These are phyloP conservation scores for Talaromyces sp. DNA, from an alignment of 2,329 filamentous ascomycete genomes.

Conservation along the genomic window DNA sequence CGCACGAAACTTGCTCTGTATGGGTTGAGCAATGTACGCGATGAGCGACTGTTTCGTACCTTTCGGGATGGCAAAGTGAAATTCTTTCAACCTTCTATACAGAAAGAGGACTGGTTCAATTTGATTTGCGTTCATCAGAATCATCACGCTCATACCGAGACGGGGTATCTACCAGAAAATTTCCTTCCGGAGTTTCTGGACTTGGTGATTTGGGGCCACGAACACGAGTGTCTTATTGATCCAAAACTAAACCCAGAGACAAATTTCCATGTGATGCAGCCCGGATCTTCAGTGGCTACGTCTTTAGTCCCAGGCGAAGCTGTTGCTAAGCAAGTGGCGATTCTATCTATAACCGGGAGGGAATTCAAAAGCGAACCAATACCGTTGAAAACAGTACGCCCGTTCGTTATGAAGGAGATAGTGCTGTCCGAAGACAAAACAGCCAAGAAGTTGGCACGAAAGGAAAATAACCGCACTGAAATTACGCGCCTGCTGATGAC, in stretches of 20 bases:
- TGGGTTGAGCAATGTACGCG: constrained; percentile 90
- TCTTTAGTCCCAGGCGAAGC: constrained; percentile 87
- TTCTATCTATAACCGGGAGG: constrained; percentile 76
- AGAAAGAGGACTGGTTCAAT: constrained; percentile 92
- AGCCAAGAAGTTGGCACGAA: constrained; percentile 71
- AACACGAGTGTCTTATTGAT: constrained; percentile 92
- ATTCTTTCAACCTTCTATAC: constrained; percentile 77
- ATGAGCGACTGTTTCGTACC: constrained; percentile 89
- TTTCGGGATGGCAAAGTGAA: constrained; percentile 91
- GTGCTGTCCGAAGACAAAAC: constrained; percentile 67
- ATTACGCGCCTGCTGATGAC: constrained; percentile 70
- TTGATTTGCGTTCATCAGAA: constrained; percentile 94
- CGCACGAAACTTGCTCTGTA: constrained; percentile 88
- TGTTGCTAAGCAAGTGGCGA: constrained; percentile 81
- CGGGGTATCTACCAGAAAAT: constrained; percentile 88
- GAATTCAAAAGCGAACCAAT: constrained; percentile 76
- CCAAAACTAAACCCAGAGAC: constrained; percentile 78
- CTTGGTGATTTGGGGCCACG: constrained; percentile 92
- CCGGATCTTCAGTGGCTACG: constrained; percentile 91
- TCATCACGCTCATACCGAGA: constrained; percentile 84
- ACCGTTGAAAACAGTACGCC: constrained; percentile 79
- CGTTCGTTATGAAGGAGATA: constrained; percentile 83
- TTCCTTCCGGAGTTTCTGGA: constrained; percentile 89
- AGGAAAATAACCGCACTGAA: constrained; percentile 75
- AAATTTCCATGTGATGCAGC: constrained; percentile 93